Evolutionary conservation across 2,329 filamentous ascomycete genomes (phyloP), one percentile per base, ranked within the genome.

Genomic region (Pestalotiopsis sp.): DNA sequence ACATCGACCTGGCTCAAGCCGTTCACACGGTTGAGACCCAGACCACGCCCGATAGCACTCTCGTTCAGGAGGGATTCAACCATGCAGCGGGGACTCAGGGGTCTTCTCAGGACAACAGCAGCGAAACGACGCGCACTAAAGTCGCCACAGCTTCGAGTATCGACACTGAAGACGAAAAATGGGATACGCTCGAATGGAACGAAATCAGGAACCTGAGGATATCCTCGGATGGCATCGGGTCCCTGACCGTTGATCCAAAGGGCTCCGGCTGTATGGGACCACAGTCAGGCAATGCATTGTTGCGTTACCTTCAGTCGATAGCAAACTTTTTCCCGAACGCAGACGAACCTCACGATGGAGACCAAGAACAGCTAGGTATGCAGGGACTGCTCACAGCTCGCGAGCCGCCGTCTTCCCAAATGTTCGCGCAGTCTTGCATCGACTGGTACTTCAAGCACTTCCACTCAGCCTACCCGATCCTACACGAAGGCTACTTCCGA

Each of bases 401-500:
- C 3, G 57, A 73, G 5, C 70, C 71, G 2, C 61, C 76, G 9
- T 73, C 72, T 1, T 77, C 77, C 1, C 70, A 72, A 0, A 72
- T 76, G 23, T 73, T 78, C 11, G 71, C 74, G 36, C 70, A 71
- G 20, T 70, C 64, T 23, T 70, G 77, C 23, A 76, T 82, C 4
- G 77, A 81, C 60, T 76, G 78, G 3, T 86, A 84, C 70, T 85
- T 85, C 68, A 72, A 75, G 2, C 71, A 80, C n/a, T 84, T 84
- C 69, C 82, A 86, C 71, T 71, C 78, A 9, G 79, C 79, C 3
- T 85, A 84, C 66, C 84, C 83, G 0, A 79, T 85, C 36, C 71
- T 86, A 3, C 82, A 85, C 69, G 83, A 85, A 68, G 76, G 80
- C 2, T 82, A 80, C 0, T 85, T 85, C 67, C 76, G 82, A 23